Conservation (phyloP, 2,329 filamentous ascomycete genomes). For the Penicillium sp. region DNA sequence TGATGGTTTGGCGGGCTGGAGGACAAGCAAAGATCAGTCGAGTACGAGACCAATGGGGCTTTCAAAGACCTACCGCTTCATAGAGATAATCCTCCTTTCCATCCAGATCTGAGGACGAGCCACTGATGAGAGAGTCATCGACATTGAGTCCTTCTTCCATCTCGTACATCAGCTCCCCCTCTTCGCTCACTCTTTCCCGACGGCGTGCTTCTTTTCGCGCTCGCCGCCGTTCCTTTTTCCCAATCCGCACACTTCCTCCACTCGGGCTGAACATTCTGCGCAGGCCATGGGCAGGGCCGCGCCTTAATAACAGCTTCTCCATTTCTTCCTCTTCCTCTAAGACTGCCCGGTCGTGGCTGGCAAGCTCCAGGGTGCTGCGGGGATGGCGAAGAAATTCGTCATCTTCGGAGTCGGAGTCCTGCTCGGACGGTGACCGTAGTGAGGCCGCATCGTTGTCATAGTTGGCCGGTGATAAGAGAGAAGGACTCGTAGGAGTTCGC, state of each 20-base stretch:
- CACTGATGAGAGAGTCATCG: constrained; percentile 59
- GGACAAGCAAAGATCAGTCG: constrained; percentile 15
- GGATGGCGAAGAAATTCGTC: constrained; percentile 62
- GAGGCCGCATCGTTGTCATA: constrained; percentile 68
- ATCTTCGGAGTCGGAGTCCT: constrained; percentile 72
- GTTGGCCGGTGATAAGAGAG: constrained; percentile 57
- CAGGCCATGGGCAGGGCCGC: constrained; percentile 35
- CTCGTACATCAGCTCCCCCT: constrained; percentile 77
- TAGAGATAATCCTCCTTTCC: constrained; percentile 31
- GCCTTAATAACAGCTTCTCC: constrained; percentile 45
- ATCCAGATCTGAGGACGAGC: constrained; percentile 53
- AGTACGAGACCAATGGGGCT: not conserved
- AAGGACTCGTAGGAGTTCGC: constrained; percentile 27
- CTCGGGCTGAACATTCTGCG: constrained; percentile 40
- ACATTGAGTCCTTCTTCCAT: constrained; percentile 72
- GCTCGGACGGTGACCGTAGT: constrained; percentile 57
- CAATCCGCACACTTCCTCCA: constrained; percentile 47
- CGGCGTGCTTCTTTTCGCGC: constrained; percentile 44
- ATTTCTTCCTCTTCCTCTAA: constrained; percentile 67
- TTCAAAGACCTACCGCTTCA: constrained; percentile 23
- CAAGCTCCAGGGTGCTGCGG: constrained; percentile 64
- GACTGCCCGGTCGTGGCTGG: constrained; percentile 64
- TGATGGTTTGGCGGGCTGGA: constrained; percentile 22
- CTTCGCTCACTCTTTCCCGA: constrained; percentile 55
- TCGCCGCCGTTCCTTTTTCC: constrained; percentile 49